phyloP scores from a whole-genome alignment of 108 stramenopile genomes.

The Thalassiosira profunda region DNA sequence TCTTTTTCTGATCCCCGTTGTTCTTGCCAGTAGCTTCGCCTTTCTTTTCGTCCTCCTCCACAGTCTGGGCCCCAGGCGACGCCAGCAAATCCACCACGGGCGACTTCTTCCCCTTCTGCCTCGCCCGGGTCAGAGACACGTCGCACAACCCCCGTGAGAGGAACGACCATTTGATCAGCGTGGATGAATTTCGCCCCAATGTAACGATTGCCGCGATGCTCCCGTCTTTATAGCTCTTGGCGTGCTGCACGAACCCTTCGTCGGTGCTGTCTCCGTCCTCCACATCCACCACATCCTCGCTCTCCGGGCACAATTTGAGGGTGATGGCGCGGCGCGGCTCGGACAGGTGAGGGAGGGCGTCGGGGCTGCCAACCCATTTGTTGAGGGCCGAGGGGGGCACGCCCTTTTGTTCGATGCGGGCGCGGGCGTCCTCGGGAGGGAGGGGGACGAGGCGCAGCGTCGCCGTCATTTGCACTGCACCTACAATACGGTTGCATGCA shows the following conservation, averaged over 20 bases:
- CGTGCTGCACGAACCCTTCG: conserved; percentile 1
- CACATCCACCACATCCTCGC: no score
- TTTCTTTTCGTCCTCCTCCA: no score
- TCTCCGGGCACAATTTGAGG: conserved; percentile 18
- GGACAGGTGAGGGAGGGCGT: no score
- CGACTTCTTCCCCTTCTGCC: background rate
- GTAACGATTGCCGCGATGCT: conserved; percentile 1
- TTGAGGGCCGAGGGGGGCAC: background rate
- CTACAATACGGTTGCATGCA: no score
- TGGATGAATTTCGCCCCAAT: conserved; percentile 19
- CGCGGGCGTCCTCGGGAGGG: background rate
- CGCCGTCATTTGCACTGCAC: background rate
- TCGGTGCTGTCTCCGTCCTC: conserved; percentile 3
- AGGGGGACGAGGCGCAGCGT: conserved; percentile 21
- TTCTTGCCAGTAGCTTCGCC: no score
- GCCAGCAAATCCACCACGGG: background rate
- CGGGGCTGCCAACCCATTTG: no score
- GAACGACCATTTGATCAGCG: conserved; percentile 15
- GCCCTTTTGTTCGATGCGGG: background rate
- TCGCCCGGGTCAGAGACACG: conserved; percentile 21
- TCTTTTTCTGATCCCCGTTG: background rate
- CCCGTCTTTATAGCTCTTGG: conserved; percentile 15
- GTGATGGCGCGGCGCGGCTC: background rate
- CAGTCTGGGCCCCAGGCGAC: no score
- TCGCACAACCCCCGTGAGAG: conserved; percentile 36